Percentiles rank a stretch among this genome's conserved stretches.
These are phyloP conservation scores for Cardiospermum halicacabum DNA, from an alignment of 345 rosid genomes.

Conservation along the genomic window DNA sequence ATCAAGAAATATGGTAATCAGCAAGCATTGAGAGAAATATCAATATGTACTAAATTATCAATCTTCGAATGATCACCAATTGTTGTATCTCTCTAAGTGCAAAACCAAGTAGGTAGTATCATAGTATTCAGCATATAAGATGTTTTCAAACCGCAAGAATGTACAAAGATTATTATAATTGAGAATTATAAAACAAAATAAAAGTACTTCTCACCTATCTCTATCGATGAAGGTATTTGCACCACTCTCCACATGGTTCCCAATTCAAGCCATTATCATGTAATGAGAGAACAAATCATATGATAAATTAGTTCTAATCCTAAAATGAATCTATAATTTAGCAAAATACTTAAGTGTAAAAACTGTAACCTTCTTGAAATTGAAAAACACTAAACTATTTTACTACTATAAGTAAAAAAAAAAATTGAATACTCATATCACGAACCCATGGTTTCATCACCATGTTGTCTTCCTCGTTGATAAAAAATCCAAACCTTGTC, in stretches of 20 bases:
- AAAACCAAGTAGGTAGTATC: slow-evolving; percentile 16
- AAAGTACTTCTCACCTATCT: slow-evolving; percentile 55
- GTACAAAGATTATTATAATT: slow-evolving; percentile 7
- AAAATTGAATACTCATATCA: too few relatives aligned
- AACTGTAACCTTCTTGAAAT: too few relatives aligned
- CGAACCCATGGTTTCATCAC: slow-evolving; percentile 77
- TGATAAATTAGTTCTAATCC: neutral
- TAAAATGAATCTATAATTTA: slow-evolving; percentile 8
- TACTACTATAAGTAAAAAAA: neutral
- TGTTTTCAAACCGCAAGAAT: neutral
- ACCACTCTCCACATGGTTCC: slow-evolving; percentile 74
- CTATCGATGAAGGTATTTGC: slow-evolving; percentile 83
- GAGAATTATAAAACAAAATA: too few relatives aligned
- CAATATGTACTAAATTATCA: slow-evolving; percentile 84
- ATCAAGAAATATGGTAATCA: neutral
- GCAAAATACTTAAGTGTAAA: too few relatives aligned
- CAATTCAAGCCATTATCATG: slow-evolving; percentile 60
- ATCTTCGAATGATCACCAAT: slow-evolving; percentile 74
- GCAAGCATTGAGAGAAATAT: slow-evolving; percentile 6
- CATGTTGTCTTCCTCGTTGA: slow-evolving; percentile 63
- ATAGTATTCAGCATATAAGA: slow-evolving; percentile 5
- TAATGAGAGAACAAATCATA: slow-evolving; percentile 15
- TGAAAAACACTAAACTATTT: neutral
- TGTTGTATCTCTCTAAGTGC: slow-evolving; percentile 86
- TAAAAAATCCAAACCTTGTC: slow-evolving; percentile 79